Conservation (phyloP, 202 grass and related monocot species). For the Hordeum pubiflorum region DNA sequence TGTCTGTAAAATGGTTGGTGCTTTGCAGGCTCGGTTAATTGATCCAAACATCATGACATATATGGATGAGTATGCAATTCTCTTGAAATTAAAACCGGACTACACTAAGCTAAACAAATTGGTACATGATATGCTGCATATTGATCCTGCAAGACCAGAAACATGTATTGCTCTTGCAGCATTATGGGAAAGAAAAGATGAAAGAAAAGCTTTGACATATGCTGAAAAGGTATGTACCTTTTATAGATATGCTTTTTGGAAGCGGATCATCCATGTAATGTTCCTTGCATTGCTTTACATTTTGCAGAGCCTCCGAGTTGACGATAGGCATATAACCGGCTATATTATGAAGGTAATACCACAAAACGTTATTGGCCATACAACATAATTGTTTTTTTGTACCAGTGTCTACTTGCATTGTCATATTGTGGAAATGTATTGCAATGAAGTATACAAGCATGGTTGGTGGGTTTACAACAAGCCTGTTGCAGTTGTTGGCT, state of each 20-base stretch:
- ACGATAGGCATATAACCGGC: conserved; percentile 91
- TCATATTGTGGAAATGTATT: neutral
- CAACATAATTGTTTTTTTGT: neutral
- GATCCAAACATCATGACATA: conserved; percentile 81
- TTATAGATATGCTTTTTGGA: neutral
- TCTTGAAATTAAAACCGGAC: conserved; percentile 79
- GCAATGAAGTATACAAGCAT: neutral
- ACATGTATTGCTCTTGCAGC: conserved; percentile 83
- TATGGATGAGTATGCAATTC: conserved; percentile 97
- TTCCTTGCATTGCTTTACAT: neutral
- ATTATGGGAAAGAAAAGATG: conserved; percentile 92
- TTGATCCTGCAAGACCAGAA: conserved; percentile 86
- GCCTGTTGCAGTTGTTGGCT: neutral
- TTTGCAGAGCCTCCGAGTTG: conserved; percentile 70
- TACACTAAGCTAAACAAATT: conserved; percentile 82
- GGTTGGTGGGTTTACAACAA: conserved; percentile 12
- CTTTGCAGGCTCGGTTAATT: conserved; percentile 59
- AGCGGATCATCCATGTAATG: conserved; percentile 15
- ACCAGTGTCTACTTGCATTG: conserved; percentile 9
- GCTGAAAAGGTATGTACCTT: conserved; percentile 71
- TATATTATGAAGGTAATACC: conserved; percentile 96
- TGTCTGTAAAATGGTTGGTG: conserved; percentile 1
- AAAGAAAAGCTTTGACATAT: conserved; percentile 69
- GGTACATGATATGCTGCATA: conserved; percentile 85
- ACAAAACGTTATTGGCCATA: neutral